Evolutionary conservation across 1,284 basidiomycete species (phyloP), one percentile per base, ranked within the genome.

Genomic region (Naganishia cerealis): DNA sequence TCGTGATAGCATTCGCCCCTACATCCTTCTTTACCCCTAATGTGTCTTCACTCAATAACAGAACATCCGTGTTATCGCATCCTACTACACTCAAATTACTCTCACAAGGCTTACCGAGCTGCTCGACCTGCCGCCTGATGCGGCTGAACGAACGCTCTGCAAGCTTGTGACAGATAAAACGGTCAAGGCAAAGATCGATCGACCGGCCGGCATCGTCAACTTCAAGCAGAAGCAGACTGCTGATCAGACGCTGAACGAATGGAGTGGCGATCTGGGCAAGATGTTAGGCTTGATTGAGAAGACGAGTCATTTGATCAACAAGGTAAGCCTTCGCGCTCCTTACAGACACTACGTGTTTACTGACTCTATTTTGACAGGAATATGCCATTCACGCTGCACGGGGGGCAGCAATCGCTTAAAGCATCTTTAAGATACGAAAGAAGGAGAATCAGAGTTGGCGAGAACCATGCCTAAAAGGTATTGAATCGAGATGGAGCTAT

Each of bases 41-140:
- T 36, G 9, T 38, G 29, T 33, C 13, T 15, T 21, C 43, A 46
- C 8, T 33, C 53, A 38, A 9, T 42, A 50, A 36, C 75, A 96
- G 93, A 99, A 99, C 79, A 90, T 99, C 75, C 94, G 96, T 61
- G 92, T 96, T 48, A 87, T 99, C 56, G 87, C 93, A 1, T 84
- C 89, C 74, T 99, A 99, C 83, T 99, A 99, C 82, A 94, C 91
- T 10, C 88, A 92, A 69, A 95, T 99, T 75, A 92, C 90, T 21
- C 83, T 99, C 33, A 70, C 85, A 33, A 88, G 96, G 46, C 85
- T 99, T 13, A 90, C 90, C 12, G 85, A 90, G 43, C 87, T 99
- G 5, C 88, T 99, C 56, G 94, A 98, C 80, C 87, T 99, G 6
- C 85, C 89, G 13, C 79, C 85, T 15, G 85, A 88, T 72, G 85